Evolutionary conservation across 768 basidiomycete genomes (phyloP).

Genomic region (Mycena indigotica): DNA sequence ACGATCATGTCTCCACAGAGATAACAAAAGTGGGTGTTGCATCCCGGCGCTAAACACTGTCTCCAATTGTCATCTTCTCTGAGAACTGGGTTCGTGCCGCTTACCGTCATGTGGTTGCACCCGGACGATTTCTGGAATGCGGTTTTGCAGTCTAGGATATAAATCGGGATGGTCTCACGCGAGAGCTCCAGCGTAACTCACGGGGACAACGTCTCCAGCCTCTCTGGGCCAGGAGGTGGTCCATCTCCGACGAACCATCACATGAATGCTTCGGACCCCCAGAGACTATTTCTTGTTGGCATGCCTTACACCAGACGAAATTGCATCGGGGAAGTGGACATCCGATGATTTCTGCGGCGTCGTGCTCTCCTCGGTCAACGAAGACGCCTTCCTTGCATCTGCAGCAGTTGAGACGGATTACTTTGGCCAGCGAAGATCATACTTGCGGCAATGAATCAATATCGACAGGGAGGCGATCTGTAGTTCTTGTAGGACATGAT

Average conservation of each 20-base stretch:
- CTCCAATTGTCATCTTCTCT: background rate
- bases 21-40: constrained; percentile 64
- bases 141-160: constrained; percentile 43
- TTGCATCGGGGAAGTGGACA: constrained; percentile 54
- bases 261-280: constrained; percentile 54
- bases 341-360: constrained; percentile 39
- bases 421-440: constrained; percentile 15
- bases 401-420: background rate
- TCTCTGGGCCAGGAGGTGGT: constrained; percentile 49
- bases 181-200: constrained; percentile 2
- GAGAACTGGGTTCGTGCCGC: constrained; percentile 21
- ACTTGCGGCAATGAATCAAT: constrained; percentile 55
- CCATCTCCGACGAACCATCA: constrained; percentile 58
- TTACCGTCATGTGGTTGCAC: constrained; percentile 63
- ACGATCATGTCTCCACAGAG: constrained; percentile 51
- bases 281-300: constrained; percentile 46
- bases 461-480: constrained; percentile 47
- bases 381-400: constrained; percentile 54
- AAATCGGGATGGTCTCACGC: background rate
- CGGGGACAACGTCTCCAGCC: constrained; percentile 72
- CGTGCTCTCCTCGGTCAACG: constrained; percentile 54
- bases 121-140: constrained; percentile 54
- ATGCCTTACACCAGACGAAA: constrained; percentile 63
- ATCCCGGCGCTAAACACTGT: constrained; percentile 59
- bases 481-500: constrained; percentile 46